Base-by-base conservation (phyloP, 1,284 basidiomycete species). In the Ustanciosporium gigantosporum region DNA sequence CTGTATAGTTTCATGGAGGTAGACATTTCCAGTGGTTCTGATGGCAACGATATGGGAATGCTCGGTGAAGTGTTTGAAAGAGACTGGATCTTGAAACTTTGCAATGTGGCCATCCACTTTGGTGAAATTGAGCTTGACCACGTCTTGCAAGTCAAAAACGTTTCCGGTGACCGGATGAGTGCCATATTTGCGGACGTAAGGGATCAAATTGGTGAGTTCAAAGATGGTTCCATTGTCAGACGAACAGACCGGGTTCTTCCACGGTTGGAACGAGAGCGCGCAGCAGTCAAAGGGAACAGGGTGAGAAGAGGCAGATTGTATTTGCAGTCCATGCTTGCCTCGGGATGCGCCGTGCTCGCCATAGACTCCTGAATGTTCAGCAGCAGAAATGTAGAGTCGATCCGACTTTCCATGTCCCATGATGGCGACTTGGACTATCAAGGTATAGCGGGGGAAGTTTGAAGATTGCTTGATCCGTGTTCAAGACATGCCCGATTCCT, bases 151-250 rank as follows among this genome's bases (percentile, higher is more conserved):
- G 0, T 83, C 80, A 22, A 96, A 82, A 5, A 88, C 84, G 52
- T 88, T 86, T 56, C 92, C 89, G 0, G 92, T 91, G 20, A 92
- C 86, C 0, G 95, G 95, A 88, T 91, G 94, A n/a, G 78, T 75
- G 34, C 79, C 78, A 66, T 79, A 82, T 67, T 81, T 81, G 41
- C 80, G 90, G 36, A 96, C 82, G 85, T 90, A 95, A 25, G 92
- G 91, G 29, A 94, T 87, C 68, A 95, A 91, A 76, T 90, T 91
- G 48, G 36, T 74, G 49, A 50, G 74, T 37, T 74, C 80, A 66
- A 45, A 78, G 50, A 57, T 73, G 41, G 51, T 68, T 44, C 36
- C 77, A 25, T 82, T 74, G 68, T 89, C 89, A 25, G 86, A 83
- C 1, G 90, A 88, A 68, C 90, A 91, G 6, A 95, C 92, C 0